Evolutionary conservation across 768 basidiomycete species (phyloP).

Genomic region (Suillus discolor): DNA sequence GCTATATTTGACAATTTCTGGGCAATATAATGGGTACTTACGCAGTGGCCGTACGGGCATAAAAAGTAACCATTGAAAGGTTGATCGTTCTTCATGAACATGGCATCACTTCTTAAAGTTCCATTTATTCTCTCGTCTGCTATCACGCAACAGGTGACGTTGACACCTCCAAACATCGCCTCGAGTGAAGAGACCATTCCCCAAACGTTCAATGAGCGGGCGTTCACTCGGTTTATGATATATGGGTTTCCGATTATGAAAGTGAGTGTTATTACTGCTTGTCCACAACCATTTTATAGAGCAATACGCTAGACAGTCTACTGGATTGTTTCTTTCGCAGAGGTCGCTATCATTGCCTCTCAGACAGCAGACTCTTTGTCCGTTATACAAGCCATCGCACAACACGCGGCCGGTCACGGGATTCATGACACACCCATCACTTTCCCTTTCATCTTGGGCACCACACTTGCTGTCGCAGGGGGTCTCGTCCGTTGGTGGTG

Average conservation of each 20-base stretch:
- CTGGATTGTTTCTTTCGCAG: background rate
- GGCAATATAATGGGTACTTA: no score
- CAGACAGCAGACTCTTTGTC: background rate
- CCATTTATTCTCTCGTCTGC: constrained; percentile 44
- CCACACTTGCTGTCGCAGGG: constrained; percentile 25
- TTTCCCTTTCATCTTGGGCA: constrained; percentile 22
- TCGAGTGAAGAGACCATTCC: constrained; percentile 33
- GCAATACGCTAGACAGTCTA: background rate
- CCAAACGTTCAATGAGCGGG: background rate
- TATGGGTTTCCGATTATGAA: background rate
- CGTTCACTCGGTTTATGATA: background rate
- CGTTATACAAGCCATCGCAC: background rate
- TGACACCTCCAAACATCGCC: constrained; percentile 48
- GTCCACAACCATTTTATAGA: background rate
- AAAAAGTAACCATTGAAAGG: background rate
- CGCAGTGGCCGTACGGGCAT: background rate
- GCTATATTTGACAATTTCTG: no score
- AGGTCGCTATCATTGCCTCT: background rate
- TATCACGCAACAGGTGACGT: constrained; percentile 40
- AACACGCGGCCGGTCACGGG: background rate
- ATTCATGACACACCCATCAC: background rate
- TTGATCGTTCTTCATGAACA: constrained; percentile 5
- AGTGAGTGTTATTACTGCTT: background rate
- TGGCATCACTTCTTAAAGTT: constrained; percentile 37
- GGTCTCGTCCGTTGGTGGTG: constrained; percentile 26